Evolutionary conservation across 2,329 filamentous ascomycete species (phyloP), one percentile per base, ranked within the genome.

Genomic region (Colletotrichum sp.): DNA sequence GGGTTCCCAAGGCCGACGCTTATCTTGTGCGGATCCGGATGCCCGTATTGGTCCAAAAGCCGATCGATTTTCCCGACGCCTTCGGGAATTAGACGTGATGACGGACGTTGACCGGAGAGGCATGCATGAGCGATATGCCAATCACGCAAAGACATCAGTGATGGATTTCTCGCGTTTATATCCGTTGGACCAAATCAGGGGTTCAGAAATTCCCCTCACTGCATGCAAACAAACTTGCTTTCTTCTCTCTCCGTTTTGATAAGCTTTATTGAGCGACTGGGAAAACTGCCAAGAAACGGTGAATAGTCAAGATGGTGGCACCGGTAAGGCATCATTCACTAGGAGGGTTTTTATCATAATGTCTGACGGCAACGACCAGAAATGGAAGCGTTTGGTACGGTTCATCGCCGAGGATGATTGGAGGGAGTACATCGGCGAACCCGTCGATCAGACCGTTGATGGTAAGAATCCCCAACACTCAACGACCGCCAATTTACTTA

Each of bases 401-500:
- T 80, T 80, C 34, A 59, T 79, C 12, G 73, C 77, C 13, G 74
- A 77, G 43, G 78, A 78, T 66, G 78, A 76, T 12, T 66, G 76
- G 36, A 76, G 77, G 54, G 75, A 79, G n/a, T 78, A 77, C 21
- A 63, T 73, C 51, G 78, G 79, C n/a, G 77, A 80, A 61, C 78
- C 78, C 4, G 67, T 75, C 3, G 76, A 80, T 47, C 18, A 64
- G 6, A 70, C 72, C 9, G 51, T 80, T 6, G 78, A 79, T 36
- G 76, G 77, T 78, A 65, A 38, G 72, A 54, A 9, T 9, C 1
- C 27, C 31, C 43, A 36, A 38, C 16, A 51, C 29, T 8, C 16
- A 24, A 24, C 12, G 13, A 21, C 0, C 5, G 47, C 18, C 62
- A 71, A 58, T 13, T 3, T 12, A 54, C 59, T 76, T 27, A 75